Base-by-base conservation (phyloP, 257 asterid species). In the Fraxinus anomala region DNA sequence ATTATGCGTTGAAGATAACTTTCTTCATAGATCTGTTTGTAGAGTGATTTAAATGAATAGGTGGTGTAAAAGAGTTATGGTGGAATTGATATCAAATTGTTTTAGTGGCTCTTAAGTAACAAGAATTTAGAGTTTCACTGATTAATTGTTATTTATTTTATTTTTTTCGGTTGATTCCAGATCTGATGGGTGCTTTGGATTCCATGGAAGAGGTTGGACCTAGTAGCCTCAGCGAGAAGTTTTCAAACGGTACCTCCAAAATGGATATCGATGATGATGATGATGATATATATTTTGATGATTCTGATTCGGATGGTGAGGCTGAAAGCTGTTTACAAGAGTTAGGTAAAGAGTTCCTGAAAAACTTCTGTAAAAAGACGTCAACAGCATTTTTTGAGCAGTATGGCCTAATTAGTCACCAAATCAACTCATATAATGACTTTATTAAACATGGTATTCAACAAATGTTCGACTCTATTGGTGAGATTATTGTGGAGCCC, bases 401-500 rank as follows among this genome's bases (percentile, higher is more conserved):
- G 24, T 86, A 91, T 74, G 97, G 98, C 10, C 80, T 96, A 33
- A 82, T 96, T 8, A 89, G 96, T 83, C 99, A 96, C 79, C 99
- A 93, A 74, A 85, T 96, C 9, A 89, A 91, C 77, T 93, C 99
- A 2, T 93, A 89, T 67, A 93, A 96, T 12, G 91, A 92, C 30
- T 96, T 96, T 77, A 68, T 89, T 33, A 87, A 84, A 5, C 80
- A 84, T 78, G 97, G 99, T 69, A 74, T 93, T 66, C 99, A 96
- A 76, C 73, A 80, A 31, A 80, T 96, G 28, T 90, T 96, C 28
- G 93, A 90, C 74, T 96, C 96, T 11, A 70, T 93, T 40, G 99
- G 97, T 6, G 98, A 96, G 86, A 81, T 96, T 12, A 23, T 42
- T 26, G 83, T 96, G 1, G 92, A 92, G 77, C 98, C 98, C 0